A percentile compares a stretch with the other conserved stretches of the same genome.
These are phyloP conservation scores for Paraconiothyrium sp. DNA, from an alignment of 2,329 filamentous ascomycete genomes.

Conservation along the genomic window DNA sequence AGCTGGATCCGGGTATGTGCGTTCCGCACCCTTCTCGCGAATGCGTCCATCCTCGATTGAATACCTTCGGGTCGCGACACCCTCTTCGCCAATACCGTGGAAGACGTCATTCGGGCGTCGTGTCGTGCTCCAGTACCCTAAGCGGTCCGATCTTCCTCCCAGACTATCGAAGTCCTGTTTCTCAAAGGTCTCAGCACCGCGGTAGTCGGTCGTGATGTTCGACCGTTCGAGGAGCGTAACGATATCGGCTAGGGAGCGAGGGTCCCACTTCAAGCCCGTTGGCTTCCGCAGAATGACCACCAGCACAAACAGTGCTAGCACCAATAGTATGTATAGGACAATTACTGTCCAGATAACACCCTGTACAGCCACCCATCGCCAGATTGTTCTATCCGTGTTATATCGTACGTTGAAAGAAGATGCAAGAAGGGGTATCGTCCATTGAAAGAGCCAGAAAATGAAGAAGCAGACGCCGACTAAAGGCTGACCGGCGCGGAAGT, in stretches of 20 bases:
- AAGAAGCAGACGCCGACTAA: slow-evolving; percentile 72
- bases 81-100: slow-evolving; percentile 78
- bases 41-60: slow-evolving; percentile 60
- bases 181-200: slow-evolving; percentile 70
- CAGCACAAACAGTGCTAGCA: slow-evolving; percentile 66
- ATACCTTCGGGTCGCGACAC: slow-evolving; percentile 61
- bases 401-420: slow-evolving; percentile 75
- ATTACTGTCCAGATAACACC: slow-evolving; percentile 82
- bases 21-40: slow-evolving; percentile 55
- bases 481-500: slow-evolving; percentile 74
- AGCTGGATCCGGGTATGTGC: slow-evolving; percentile 22
- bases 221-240: slow-evolving; percentile 80
- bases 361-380: slow-evolving; percentile 83
- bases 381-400: slow-evolving; percentile 67
- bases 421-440: slow-evolving; percentile 83
- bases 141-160: slow-evolving; percentile 70
- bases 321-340: slow-evolving; percentile 74
- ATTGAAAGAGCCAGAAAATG: slow-evolving; percentile 79
- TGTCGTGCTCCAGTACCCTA: slow-evolving; percentile 87
- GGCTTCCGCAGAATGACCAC: slow-evolving; percentile 69
- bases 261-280: slow-evolving; percentile 87
- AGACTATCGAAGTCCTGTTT: slow-evolving; percentile 63
- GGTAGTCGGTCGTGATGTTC: slow-evolving; percentile 79
- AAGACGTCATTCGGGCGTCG: slow-evolving; percentile 73
- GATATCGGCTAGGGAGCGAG: slow-evolving; percentile 81